Base-by-base conservation (phyloP, 2,329 filamentous ascomycete species). In the Pseudogymnoascus sp. region DNA sequence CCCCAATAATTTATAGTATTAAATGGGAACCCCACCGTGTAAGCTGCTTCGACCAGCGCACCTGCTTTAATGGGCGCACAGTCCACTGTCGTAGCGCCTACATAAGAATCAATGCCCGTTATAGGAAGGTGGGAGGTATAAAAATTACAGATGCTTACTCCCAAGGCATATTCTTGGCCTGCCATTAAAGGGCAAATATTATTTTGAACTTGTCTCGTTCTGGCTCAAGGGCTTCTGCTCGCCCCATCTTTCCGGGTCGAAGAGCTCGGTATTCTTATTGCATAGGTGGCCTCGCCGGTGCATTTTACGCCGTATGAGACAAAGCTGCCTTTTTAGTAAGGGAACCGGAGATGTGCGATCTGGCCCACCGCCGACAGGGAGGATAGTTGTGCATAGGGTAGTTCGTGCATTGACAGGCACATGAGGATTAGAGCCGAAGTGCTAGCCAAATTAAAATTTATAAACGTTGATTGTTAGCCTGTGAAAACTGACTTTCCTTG, bases 201-300 rank as follows among this genome's bases (percentile, higher is more conserved):
- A 48, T 48, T 45, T 29, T 5, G 25, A 48, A 29, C 3, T 2
- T 15, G 13, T 48, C 42, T 48, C 42, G 12, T 48, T 48, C 21
- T 69, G 71, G 37, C 58, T 63, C n/a, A 60, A 63, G 80, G 65
- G 80, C 80, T 59, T 80, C 9, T 36, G 37, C 21, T 65, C 64
- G 7, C 66, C 67, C 71, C 71, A 74, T 27, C 72, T 66, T 59
- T 73, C 70, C 0, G 72, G 72, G 4, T 65, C 61, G 61, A 73
- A 73, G 25, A 66, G 68, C 1, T 66, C 60, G 79, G n/a, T 73
- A 70, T 4, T 66, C 7, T 59, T 48, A 1, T 5, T 74, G 67
- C 72, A 76, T 25, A 72, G 63, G 4, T 67, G 61, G 25, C 65
- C 64, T 13, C 68, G 64, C 3, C 73, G 68, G 58, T 74, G 71